These are phyloP conservation scores for Polymyxa betae DNA, from an alignment of 208 protist species.

Conservation along the genomic window DNA sequence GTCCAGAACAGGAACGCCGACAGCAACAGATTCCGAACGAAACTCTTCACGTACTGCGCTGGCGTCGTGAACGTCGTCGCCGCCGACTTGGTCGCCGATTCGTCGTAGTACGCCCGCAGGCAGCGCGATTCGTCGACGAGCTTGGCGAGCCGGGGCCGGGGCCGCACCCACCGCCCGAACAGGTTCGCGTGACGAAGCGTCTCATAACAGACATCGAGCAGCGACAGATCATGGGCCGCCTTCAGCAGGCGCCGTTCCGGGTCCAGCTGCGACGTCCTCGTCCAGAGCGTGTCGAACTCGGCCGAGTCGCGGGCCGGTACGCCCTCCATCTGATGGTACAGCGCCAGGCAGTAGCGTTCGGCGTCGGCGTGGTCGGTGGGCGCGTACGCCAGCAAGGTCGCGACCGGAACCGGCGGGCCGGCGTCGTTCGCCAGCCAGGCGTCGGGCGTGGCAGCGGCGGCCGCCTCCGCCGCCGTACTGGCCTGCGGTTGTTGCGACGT, in stretches of 20 bases:
- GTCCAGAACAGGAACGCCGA: background rate
- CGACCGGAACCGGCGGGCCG: background rate
- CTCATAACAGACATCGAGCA: constrained; percentile 8
- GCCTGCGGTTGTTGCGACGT: too few relatives aligned
- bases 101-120: background rate
- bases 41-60: background rate
- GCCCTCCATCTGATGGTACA: constrained; percentile 21
- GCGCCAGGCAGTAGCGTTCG: background rate
- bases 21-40: background rate
- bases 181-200: background rate
- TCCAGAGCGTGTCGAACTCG: background rate
- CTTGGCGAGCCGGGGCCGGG: background rate
- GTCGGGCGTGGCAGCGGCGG: too few relatives aligned
- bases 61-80: background rate
- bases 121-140: background rate
- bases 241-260: background rate
- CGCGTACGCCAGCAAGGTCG: background rate
- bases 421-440: too few relatives aligned
- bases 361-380: background rate
- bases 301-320: background rate
- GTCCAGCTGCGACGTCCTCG: background rate
- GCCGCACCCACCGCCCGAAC: background rate
- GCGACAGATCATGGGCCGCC: background rate
- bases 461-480: background rate
- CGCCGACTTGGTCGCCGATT: background rate